phyloP scores from a whole-genome alignment of 2,329 filamentous ascomycete genomes.

The Aspergillus unguis region DNA sequence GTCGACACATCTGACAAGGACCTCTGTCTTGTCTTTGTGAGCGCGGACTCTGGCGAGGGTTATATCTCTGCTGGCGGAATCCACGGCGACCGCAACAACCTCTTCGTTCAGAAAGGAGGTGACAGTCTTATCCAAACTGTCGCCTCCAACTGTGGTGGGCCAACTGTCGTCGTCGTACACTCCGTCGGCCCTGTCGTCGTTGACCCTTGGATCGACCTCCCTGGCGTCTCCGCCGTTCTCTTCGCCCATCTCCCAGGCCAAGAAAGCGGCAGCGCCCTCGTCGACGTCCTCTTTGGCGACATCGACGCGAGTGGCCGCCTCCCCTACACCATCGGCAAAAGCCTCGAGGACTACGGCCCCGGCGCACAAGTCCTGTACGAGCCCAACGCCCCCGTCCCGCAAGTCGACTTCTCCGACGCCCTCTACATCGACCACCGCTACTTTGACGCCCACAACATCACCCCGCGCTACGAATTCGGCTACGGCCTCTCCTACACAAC shows the following conservation, averaged over 20 bases:
- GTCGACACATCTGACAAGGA: constrained; percentile 61
- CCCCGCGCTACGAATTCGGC: constrained; percentile 80
- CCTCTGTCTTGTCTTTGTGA: constrained; percentile 81
- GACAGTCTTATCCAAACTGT: constrained; percentile 71
- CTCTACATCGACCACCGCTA: constrained; percentile 87
- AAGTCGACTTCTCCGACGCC: constrained; percentile 79
- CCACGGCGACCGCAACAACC: constrained; percentile 73
- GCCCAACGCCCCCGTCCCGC: constrained; percentile 67
- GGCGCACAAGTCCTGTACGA: constrained; percentile 66
- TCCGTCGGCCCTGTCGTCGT: constrained; percentile 78
- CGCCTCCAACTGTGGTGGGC: constrained; percentile 59
- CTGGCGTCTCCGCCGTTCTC: constrained; percentile 73
- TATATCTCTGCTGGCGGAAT: constrained; percentile 61
- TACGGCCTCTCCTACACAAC: constrained; percentile 78
- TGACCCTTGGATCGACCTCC: constrained; percentile 74
- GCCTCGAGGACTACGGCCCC: constrained; percentile 71
- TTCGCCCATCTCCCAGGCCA: constrained; percentile 84
- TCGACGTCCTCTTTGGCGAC: constrained; percentile 74
- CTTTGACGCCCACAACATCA: constrained; percentile 73
- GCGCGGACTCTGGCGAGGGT: constrained; percentile 81
- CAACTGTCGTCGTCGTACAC: constrained; percentile 79
- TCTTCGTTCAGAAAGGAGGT: constrained; percentile 72
- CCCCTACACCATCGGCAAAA: constrained; percentile 80
- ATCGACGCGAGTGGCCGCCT: constrained; percentile 76
- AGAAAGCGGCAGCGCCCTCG: constrained; percentile 78